Evolutionary conservation across 768 basidiomycete genomes (phyloP).

Genomic region (Mrakia frigida): DNA sequence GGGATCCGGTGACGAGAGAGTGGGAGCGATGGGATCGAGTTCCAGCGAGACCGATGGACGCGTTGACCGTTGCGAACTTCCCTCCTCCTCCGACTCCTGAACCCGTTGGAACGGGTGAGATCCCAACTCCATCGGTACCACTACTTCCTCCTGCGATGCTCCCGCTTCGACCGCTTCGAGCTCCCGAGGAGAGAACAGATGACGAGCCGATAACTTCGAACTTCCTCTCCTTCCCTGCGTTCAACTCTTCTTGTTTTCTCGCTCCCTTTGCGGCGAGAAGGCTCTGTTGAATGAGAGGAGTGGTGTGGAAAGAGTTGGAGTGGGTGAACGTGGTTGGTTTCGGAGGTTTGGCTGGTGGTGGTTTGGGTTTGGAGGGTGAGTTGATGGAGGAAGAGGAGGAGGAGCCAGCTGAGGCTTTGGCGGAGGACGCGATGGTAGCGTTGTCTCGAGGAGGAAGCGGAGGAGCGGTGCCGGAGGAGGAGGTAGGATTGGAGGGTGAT

Average conservation of each 20-base stretch:
- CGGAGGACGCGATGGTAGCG: neutral
- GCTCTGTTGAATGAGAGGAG: slow-evolving; percentile 9
- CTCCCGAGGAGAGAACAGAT: neutral
- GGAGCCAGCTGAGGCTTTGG: neutral
- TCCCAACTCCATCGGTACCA: neutral
- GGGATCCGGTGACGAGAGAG: neutral
- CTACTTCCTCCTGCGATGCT: slow-evolving; percentile 10
- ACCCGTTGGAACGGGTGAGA: neutral
- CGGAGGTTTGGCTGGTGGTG: slow-evolving; percentile 9
- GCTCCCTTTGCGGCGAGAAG: slow-evolving; percentile 9
- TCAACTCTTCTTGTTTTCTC: neutral
- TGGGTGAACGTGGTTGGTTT: neutral
- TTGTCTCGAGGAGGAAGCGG: slow-evolving; percentile 17
- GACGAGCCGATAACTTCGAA: slow-evolving; percentile 8
- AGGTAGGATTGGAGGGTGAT: neutral
- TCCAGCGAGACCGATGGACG: slow-evolving; percentile 4
- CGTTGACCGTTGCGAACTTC: slow-evolving; percentile 12
- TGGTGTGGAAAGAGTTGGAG: slow-evolving; percentile 1
- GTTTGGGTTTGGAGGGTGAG: neutral
- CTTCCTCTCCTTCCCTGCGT: neutral
- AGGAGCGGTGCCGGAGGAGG: neutral
- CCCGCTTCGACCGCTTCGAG: neutral
- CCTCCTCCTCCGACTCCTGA: slow-evolving; percentile 2
- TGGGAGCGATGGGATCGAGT: slow-evolving; percentile 4
- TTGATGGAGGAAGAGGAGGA: neutral